Conservation (phyloP, 306 rosid species). For the Purshia tridentata region DNA sequence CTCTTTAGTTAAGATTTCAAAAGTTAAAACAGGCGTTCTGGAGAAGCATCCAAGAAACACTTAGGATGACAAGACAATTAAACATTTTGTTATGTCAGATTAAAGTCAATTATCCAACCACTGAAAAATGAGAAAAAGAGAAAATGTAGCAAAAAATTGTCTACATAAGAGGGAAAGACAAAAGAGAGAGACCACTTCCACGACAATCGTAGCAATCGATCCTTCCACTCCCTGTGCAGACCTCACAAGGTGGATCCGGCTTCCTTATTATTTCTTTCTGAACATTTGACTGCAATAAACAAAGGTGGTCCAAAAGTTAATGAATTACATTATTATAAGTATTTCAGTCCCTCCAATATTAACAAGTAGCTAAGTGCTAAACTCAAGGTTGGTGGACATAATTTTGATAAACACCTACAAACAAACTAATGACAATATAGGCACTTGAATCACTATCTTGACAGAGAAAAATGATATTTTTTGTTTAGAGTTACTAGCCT, state of each 20-base stretch:
- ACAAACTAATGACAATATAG: background rate
- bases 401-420: background rate
- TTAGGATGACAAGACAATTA: background rate
- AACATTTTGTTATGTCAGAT: background rate
- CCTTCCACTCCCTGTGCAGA: conserved; percentile 80
- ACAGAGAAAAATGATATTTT: too few relatives aligned
- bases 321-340: too few relatives aligned
- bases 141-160: background rate
- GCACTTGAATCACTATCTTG: background rate
- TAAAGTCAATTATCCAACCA: background rate
- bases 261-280: conserved; percentile 54
- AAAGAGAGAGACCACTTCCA: conserved; percentile 51
- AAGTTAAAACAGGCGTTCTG: background rate
- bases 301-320: background rate
- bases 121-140: background rate
- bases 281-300: conserved; percentile 61
- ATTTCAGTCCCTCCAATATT: too few relatives aligned
- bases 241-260: conserved; percentile 77
- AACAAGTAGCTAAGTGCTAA: too few relatives aligned
- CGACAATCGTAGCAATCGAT: conserved; percentile 59
- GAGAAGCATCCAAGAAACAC: background rate
- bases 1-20: background rate
- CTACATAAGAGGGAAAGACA: background rate
- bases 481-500: too few relatives aligned
- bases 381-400: background rate